Evolutionary conservation across 345 rosid species (phyloP).

Genomic region (Stellera chamaejasme): DNA sequence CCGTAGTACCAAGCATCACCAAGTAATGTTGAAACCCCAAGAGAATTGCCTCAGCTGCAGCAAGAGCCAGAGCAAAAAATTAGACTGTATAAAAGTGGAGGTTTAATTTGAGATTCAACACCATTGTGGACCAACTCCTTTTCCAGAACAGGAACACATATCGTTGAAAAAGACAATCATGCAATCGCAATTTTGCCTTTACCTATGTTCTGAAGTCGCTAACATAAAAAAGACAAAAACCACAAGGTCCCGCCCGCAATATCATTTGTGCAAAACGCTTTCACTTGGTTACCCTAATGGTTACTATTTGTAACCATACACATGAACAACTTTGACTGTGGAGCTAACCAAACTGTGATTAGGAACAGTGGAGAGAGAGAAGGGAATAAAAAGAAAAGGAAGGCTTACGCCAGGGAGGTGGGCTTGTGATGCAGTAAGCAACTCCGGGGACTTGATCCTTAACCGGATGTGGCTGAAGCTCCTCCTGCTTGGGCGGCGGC

Average conservation of each 20-base stretch:
- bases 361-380: not conserved
- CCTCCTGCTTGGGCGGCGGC: conserved; percentile 79
- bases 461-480: conserved; percentile 81
- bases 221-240: no score
- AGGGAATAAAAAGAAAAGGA: no score
- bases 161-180: no score
- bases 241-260: no score
- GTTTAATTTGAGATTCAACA: not conserved
- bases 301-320: no score
- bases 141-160: no score
- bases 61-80: conserved; percentile 11
- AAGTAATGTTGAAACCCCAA: conserved; percentile 94
- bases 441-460: conserved; percentile 80
- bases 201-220: no score
- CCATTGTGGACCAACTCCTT: no score
- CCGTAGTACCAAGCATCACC: conserved; percentile 96
- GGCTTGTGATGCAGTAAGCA: conserved; percentile 86
- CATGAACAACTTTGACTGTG: no score
- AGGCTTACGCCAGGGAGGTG: conserved; percentile 99
- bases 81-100: conserved; percentile 6
- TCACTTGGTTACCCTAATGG: no score
- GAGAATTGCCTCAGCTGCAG: conserved; percentile 88
- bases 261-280: no score
- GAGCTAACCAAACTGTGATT: not conserved
- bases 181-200: no score